Percentiles rank a stretch among this genome's conserved stretches.
These are phyloP conservation scores for Termitomyces sp. DNA, from an alignment of 768 basidiomycete species.

Conservation along the genomic window DNA sequence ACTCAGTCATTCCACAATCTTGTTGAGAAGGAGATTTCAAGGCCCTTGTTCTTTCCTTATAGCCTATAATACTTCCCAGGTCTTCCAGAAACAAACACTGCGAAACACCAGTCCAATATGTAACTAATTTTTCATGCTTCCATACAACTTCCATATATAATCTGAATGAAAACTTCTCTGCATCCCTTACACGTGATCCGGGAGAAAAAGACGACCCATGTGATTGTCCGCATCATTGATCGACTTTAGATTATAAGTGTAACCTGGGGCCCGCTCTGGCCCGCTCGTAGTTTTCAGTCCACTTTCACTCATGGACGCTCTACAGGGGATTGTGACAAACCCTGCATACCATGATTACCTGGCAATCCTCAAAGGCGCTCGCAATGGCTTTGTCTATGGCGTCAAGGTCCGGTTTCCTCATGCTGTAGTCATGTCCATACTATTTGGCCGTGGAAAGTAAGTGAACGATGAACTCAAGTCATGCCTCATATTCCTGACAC, in stretches of 20 bases:
- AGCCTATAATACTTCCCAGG: too few species aligned
- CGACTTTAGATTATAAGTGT: neutral
- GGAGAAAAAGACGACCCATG: conserved; percentile 13
- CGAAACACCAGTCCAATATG: neutral
- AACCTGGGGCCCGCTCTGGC: conserved; percentile 2
- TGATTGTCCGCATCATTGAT: conserved; percentile 15
- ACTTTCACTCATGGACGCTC: conserved; percentile 25
- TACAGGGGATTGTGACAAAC: conserved; percentile 52
- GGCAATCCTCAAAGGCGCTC: conserved; percentile 90
- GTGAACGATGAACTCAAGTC: conserved; percentile 29
- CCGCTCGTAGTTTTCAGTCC: neutral
- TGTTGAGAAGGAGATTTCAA: neutral
- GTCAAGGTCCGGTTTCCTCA: conserved; percentile 94
- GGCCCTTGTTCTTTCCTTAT: neutral
- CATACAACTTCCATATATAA: too few species aligned
- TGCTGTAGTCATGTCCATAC: conserved; percentile 92
- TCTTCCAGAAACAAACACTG: neutral
- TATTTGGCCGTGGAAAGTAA: conserved; percentile 91
- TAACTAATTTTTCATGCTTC: too few species aligned
- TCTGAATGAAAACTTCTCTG: too few species aligned
- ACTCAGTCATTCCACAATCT: neutral
- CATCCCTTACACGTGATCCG: neutral
- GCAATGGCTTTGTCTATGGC: conserved; percentile 88
- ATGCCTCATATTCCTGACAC: conserved; percentile 11
- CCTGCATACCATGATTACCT: conserved; percentile 88